These are phyloP conservation scores for Phytopythium delawarense DNA, from an alignment of 352 stramenopile genomes.

Conservation along the genomic window DNA sequence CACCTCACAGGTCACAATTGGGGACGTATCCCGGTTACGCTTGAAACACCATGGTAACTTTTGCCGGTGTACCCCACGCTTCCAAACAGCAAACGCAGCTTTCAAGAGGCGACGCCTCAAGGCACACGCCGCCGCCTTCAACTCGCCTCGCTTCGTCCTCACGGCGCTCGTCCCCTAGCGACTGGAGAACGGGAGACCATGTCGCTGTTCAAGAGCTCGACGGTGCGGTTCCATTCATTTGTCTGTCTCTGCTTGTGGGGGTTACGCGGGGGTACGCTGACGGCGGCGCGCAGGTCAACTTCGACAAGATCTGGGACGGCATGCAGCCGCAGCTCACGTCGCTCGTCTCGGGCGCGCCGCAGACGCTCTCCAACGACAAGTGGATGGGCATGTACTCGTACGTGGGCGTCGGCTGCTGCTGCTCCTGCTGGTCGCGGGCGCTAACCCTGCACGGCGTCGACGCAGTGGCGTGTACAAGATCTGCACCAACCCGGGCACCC, in stretches of 20 bases:
- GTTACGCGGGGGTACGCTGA: not conserved
- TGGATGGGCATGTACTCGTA: slow-evolving; percentile 89
- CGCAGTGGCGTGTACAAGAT: slow-evolving; percentile 84
- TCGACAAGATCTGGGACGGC: slow-evolving; percentile 78
- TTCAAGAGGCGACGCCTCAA: not conserved
- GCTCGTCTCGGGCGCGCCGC: slow-evolving; percentile 59
- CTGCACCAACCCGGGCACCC: slow-evolving; percentile 75
- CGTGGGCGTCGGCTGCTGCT: slow-evolving; percentile 11
- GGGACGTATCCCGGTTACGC: not conserved
- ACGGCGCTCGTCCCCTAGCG: not conserved
- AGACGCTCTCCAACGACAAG: slow-evolving; percentile 75
- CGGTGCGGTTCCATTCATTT: slow-evolving; percentile 9
- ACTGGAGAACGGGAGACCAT: slow-evolving; percentile 18
- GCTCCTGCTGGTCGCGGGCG: not conserved
- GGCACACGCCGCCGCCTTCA: not conserved
- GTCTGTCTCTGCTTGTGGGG: not conserved
- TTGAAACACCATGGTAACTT: not conserved
- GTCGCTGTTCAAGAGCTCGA: slow-evolving; percentile 80
- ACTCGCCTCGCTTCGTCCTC: not conserved
- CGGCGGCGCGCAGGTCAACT: slow-evolving; percentile 56
- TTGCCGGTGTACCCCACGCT: too few species aligned
- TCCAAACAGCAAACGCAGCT: not conserved
- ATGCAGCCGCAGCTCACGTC: slow-evolving; percentile 79
- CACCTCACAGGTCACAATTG: not conserved
- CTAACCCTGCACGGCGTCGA: not conserved